phyloP scores from a whole-genome alignment of 83 land plant genomes.

The Picea mariana region DNA sequence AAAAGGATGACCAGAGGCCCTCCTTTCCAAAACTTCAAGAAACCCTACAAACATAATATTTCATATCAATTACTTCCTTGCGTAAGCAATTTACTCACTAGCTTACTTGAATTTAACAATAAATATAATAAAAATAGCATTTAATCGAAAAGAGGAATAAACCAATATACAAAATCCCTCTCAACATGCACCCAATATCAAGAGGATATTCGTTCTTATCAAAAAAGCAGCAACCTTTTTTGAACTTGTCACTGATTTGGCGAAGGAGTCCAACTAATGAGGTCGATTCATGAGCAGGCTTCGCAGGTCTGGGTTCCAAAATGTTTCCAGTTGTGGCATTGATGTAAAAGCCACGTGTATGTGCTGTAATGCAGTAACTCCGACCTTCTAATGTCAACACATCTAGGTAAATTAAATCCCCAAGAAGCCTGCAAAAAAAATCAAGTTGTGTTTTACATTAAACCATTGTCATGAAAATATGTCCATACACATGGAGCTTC shows the following conservation, averaged over 20 bases:
- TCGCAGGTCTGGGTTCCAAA: conserved; percentile 73
- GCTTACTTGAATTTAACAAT: background rate
- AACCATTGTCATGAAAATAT: background rate
- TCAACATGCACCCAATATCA: background rate
- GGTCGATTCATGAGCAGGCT: conserved; percentile 59
- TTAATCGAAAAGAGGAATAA: background rate
- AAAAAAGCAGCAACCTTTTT: conserved; percentile 58
- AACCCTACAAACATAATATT: conserved; percentile 57
- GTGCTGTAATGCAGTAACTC: conserved; percentile 84
- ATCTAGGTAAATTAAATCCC: conserved; percentile 93
- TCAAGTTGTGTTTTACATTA: background rate
- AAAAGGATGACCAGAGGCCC: conserved; percentile 94
- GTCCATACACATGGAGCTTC: background rate
- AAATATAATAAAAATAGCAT: background rate
- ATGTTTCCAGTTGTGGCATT: conserved; percentile 73
- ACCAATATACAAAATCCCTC: background rate
- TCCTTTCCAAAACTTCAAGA: conserved; percentile 84
- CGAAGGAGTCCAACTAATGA: conserved; percentile 86
- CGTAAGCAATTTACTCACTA: background rate
- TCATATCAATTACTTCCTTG: background rate
- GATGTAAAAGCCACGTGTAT: conserved; percentile 77
- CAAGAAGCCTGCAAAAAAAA: conserved; percentile 66
- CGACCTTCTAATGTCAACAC: conserved; percentile 79
- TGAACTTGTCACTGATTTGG: conserved; percentile 81
- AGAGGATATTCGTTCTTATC: conserved; percentile 1